Conservation (phyloP, 345 rosid genomes). For the Syzygium oleosum region DNA sequence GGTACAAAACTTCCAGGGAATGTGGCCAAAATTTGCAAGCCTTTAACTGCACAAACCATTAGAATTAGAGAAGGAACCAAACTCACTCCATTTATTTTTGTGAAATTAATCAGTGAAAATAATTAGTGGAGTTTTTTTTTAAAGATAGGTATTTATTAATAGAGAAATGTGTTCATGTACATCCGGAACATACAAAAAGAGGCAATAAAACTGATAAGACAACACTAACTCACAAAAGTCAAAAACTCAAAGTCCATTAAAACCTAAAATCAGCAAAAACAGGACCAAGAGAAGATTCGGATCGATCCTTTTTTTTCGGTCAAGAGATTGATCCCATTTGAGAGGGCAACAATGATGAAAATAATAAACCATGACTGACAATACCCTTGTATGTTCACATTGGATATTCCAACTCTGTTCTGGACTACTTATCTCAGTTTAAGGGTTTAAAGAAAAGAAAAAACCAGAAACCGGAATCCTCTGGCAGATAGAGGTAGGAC, state of each 20-base stretch:
- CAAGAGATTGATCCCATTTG: neutral
- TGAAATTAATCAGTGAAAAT: neutral
- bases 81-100: no score
- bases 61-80: neutral
- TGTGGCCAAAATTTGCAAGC: conserved; percentile 65
- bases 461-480: neutral
- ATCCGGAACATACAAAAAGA: no score
- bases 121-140: neutral
- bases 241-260: neutral
- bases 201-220: neutral
- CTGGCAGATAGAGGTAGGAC: neutral
- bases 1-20: conserved; percentile 41
- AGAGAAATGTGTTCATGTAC: neutral
- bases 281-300: neutral
- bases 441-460: neutral
- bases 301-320: neutral
- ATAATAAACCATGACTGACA: neutral
- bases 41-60: conserved; percentile 55
- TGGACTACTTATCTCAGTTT: neutral
- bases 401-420: neutral
- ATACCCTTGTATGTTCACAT: neutral
- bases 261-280: neutral
- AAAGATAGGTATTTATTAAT: neutral
- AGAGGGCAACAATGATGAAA: neutral
- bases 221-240: neutral